These are phyloP conservation scores for Penicillium sp. DNA, from an alignment of 2,329 filamentous ascomycete genomes.

Conservation along the genomic window DNA sequence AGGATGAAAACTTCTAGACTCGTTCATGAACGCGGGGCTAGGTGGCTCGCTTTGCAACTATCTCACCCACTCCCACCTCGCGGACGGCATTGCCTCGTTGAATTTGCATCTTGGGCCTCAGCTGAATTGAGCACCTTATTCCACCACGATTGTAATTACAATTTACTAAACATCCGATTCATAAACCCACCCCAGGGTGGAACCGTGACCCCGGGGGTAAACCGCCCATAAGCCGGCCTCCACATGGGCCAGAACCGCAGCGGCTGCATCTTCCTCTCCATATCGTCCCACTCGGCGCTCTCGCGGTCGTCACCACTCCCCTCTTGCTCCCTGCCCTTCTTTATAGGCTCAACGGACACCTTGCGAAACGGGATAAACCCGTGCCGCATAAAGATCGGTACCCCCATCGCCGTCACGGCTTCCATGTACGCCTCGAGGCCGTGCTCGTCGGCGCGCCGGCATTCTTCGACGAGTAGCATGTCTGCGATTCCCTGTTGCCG, in stretches of 20 bases:
- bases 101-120: too few relatives aligned
- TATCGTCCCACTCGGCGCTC: neutral
- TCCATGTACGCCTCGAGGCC: constrained; percentile 10
- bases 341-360: neutral
- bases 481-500: constrained; percentile 2
- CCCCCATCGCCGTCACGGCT: constrained; percentile 1
- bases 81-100: too few relatives aligned
- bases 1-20: too few relatives aligned
- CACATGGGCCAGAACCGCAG: constrained; percentile 14
- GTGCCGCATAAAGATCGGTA: neutral
- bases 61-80: too few relatives aligned
- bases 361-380: constrained; percentile 6
- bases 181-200: constrained; percentile 9
- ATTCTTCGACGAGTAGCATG: constrained; percentile 1
- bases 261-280: constrained; percentile 16
- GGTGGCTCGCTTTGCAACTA: too few relatives aligned
- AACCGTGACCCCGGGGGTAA: neutral
- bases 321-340: neutral
- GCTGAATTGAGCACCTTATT: too few relatives aligned
- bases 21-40: too few relatives aligned
- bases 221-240: constrained; percentile 1
- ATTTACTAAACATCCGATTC: neutral
- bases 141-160: neutral
- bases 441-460: constrained; percentile 8
- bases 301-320: too few relatives aligned